These are phyloP conservation scores for Solanum rostratum DNA, from an alignment of 257 asterid species.

Conservation along the genomic window DNA sequence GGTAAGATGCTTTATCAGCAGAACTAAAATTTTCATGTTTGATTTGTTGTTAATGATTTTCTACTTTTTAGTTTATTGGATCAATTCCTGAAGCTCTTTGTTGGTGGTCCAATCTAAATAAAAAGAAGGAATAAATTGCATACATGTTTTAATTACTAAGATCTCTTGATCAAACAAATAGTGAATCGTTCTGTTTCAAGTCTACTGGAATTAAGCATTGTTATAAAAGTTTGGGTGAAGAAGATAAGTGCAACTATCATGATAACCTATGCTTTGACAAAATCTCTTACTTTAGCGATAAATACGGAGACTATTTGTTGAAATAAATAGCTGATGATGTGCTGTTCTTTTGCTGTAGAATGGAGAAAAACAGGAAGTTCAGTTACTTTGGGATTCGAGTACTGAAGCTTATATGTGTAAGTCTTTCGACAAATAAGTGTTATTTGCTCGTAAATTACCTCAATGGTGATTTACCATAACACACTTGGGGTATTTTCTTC, in stretches of 20 bases:
- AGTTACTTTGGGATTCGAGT: conserved; percentile 53
- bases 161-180: not conserved
- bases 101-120: not conserved
- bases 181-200: not conserved
- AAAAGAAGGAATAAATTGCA: not conserved
- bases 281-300: not conserved
- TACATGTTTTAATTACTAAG: not conserved
- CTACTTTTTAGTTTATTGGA: not conserved
- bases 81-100: not conserved
- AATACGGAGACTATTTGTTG: not conserved
- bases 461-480: not conserved
- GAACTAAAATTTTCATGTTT: not conserved
- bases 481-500: conserved; percentile 3
- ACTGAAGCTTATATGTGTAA: conserved; percentile 54
- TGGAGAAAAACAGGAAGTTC: conserved; percentile 64
- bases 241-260: not conserved
- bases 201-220: not conserved
- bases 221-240: not conserved
- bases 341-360: conserved; percentile 13
- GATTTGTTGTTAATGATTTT: not conserved
- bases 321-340: not conserved
- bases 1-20: conserved; percentile 15
- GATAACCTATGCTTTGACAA: not conserved
- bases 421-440: conserved; percentile 12
- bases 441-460: not conserved